Conservation (phyloP, 225 moss, liverwort and hornwort genomes). For the Polytrichum formosum region DNA sequence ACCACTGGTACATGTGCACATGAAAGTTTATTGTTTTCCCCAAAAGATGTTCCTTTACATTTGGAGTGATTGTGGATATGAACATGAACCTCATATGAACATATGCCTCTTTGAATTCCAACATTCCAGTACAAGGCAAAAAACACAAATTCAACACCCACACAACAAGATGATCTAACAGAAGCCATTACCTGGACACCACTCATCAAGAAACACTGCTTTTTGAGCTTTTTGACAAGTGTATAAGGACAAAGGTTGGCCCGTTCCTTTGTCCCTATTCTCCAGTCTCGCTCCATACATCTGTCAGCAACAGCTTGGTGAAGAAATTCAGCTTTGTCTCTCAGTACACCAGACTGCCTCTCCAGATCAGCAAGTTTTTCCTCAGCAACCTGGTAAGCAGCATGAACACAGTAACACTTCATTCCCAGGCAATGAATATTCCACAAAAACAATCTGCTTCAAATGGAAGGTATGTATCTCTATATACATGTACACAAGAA, state of each 20-base stretch:
- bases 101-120: too few relatives aligned
- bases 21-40: conserved; percentile 1
- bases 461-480: too few relatives aligned
- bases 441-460: too few relatives aligned
- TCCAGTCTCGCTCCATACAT: conserved; percentile 8
- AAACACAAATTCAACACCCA: background rate
- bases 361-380: conserved; percentile 31
- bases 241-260: conserved; percentile 17
- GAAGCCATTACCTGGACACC: conserved; percentile 36
- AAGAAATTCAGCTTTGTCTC: conserved; percentile 24
- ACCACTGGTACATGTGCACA: conserved; percentile 30
- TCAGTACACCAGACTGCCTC: conserved; percentile 32
- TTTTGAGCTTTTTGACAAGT: conserved; percentile 26
- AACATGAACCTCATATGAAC: too few relatives aligned
- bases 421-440: too few relatives aligned
- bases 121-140: background rate
- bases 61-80: too few relatives aligned
- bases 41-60: background rate
- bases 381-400: conserved; percentile 30
- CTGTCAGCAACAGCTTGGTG: conserved; percentile 30
- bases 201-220: conserved; percentile 31
- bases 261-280: background rate
- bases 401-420: too few relatives aligned
- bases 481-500: background rate
- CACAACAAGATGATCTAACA: too few relatives aligned